These are phyloP conservation scores for Cordyceps fumosorosea DNA, from an alignment of 2,329 filamentous ascomycete genomes.

Conservation along the genomic window DNA sequence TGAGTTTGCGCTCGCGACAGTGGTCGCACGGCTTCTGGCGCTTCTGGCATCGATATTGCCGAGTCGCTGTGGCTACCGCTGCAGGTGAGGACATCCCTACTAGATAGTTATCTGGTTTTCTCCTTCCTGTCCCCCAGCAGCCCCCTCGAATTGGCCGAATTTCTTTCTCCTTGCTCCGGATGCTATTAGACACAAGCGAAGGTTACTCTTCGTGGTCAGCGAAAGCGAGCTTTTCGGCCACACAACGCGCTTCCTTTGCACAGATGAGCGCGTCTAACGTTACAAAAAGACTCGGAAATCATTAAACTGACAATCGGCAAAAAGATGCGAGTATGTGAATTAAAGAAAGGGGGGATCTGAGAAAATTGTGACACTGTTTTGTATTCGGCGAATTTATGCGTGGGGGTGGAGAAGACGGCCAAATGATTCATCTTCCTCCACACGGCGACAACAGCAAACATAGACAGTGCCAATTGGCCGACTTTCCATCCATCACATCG, in stretches of 20 bases:
- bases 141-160: too few relatives aligned
- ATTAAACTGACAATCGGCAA: neutral
- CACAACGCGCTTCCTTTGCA: neutral
- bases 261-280: neutral
- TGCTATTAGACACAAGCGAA: too few relatives aligned
- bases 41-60: constrained; percentile 15
- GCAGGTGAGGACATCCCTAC: neutral
- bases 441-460: neutral
- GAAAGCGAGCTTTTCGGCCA: neutral
- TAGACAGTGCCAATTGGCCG: neutral
- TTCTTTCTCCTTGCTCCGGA: neutral
- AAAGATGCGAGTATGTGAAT: neutral
- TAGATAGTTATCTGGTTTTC: neutral
- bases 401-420: neutral
- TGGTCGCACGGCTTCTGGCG: constrained; percentile 13
- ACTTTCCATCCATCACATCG: neutral
- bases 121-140: neutral
- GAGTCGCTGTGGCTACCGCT: neutral
- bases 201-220: neutral
- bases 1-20: constrained; percentile 14
- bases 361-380: neutral
- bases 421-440: neutral
- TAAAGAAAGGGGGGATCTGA: neutral
- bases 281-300: neutral
- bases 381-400: neutral